Evolutionary conservation across 2,329 filamentous ascomycete species (phyloP), one percentile per base, ranked within the genome.

Genomic region (Fonsecaea monophora): DNA sequence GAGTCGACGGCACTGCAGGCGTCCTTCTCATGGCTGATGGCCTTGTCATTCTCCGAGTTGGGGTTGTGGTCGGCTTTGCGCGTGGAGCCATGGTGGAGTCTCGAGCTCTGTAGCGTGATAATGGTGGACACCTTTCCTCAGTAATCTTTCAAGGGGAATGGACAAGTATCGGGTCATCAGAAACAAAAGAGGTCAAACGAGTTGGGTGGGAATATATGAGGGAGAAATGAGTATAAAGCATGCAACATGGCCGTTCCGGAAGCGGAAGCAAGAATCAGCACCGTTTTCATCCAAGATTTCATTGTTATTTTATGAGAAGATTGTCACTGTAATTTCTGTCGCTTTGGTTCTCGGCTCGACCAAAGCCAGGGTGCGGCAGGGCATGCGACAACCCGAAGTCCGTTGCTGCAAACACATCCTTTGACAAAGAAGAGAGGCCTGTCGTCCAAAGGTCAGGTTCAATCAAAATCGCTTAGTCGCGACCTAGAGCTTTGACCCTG

Each of bases 401-500:
- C 15, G 5, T 21, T 48, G n/a, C 12, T 25, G 18, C 45, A 50
- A 50, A 50, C 45, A 25, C 45, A 25, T 50, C 8, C 45, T 50
- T 50, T 9, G 18, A 50, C 45, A 50, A 50, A 50, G 30, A 18
- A 53, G 50, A 35, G 18, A 8, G 25, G 25, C 25, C 42, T 56
- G 53, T 18, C 25, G 8, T n/a, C 25, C n/a, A 4, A 15, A 35
- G 32, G 35, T 13, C 30, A 35, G 30, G 32, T 38, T 35, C 13
- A 40, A n/a, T 25, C 45, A 21, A 25, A 50, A 21, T 25, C 4
- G 12, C 12, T 50, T 25, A 18, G 21, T 21, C 8, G 38, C 34
- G 40, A 18, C 57, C 62, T 63, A 70, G 53, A 69, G 69, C 65
- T 70, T 70, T 18, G 62, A 57, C 48, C 38, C 60, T 30, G 69